phyloP scores from a whole-genome alignment of 257 asterid genomes.

The Forsythia suspensa region DNA sequence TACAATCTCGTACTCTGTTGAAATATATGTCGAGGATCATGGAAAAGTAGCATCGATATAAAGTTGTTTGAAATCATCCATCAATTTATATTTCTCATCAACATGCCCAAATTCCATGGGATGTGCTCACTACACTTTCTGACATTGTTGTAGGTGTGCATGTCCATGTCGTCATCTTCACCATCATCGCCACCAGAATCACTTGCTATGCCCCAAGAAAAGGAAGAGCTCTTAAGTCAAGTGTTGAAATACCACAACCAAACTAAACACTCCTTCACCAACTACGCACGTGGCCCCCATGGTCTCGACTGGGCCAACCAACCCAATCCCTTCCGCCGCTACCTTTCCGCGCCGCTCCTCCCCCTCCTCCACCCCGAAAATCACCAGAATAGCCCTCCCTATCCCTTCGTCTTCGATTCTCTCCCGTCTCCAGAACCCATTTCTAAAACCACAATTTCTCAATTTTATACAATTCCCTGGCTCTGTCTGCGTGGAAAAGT shows the following conservation, averaged over 20 bases:
- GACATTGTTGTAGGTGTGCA: too few species aligned
- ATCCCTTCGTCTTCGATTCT: slow-evolving; percentile 47
- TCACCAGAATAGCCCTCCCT: slow-evolving; percentile 37
- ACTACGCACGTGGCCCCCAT: slow-evolving; percentile 79
- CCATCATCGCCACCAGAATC: slow-evolving; percentile 39
- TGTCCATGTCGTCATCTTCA: slow-evolving; percentile 57
- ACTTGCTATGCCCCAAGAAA: slow-evolving; percentile 15
- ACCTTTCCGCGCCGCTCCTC: slow-evolving; percentile 60
- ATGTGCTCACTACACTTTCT: too few species aligned
- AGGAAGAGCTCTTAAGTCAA: slow-evolving; percentile 38
- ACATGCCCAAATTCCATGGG: too few species aligned
- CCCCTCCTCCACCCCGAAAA: slow-evolving; percentile 57
- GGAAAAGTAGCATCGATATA: too few species aligned
- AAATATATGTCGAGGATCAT: too few species aligned
- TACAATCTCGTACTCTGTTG: too few species aligned
- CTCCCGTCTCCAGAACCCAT: slow-evolving; percentile 59
- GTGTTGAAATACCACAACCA: slow-evolving; percentile 70
- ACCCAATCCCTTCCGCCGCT: slow-evolving; percentile 96
- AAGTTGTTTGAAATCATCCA: too few species aligned
- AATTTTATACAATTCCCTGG: slow-evolving; percentile 65
- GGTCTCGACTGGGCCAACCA: slow-evolving; percentile 98
- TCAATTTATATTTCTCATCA: too few species aligned
- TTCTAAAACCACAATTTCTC: slow-evolving; percentile 59
- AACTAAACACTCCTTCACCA: slow-evolving; percentile 72
- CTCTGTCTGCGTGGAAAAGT: slow-evolving; percentile 87